Evolutionary conservation across 1,284 basidiomycete species (phyloP).

Genomic region (Heterobasidion irregulare): DNA sequence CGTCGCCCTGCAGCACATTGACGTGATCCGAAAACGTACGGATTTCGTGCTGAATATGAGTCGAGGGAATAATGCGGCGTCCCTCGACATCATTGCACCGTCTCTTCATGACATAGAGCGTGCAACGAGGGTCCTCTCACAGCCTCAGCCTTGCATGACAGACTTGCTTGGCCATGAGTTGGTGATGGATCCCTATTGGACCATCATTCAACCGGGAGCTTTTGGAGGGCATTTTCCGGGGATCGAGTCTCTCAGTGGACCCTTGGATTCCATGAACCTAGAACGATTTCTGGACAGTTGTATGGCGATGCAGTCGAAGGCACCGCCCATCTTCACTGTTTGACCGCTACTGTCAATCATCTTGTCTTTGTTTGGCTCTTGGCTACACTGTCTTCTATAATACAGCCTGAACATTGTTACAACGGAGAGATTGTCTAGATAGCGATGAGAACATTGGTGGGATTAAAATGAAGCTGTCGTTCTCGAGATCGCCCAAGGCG

Average conservation of each 20-base stretch:
- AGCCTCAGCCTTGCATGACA: conserved; percentile 7
- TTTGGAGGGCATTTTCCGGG: conserved; percentile 17
- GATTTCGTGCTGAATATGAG: conserved; percentile 10
- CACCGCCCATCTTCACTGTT: conserved; percentile 7
- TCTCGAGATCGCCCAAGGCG: conserved; percentile 63
- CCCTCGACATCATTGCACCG: neutral
- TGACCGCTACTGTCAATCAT: neutral
- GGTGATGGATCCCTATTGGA: conserved; percentile 11
- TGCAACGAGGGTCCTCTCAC: conserved; percentile 10
- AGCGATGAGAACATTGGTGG: neutral
- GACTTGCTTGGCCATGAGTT: conserved; percentile 11
- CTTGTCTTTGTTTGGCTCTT: neutral
- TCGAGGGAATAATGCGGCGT: neutral
- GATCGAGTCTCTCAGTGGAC: conserved; percentile 15
- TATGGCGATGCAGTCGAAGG: conserved; percentile 10
- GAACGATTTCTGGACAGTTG: conserved; percentile 17
- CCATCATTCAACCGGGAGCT: conserved; percentile 7
- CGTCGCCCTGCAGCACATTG: conserved; percentile 12
- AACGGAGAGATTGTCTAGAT: neutral
- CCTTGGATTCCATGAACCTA: conserved; percentile 9
- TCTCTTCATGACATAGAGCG: conserved; percentile 6
- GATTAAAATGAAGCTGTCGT: conserved; percentile 27
- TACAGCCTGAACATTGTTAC: neutral
- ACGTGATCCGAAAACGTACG: conserved; percentile 13
- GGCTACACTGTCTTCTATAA: neutral